phyloP scores from a whole-genome alignment of 2,329 filamentous ascomycete genomes.

The Calycina herbarum region DNA sequence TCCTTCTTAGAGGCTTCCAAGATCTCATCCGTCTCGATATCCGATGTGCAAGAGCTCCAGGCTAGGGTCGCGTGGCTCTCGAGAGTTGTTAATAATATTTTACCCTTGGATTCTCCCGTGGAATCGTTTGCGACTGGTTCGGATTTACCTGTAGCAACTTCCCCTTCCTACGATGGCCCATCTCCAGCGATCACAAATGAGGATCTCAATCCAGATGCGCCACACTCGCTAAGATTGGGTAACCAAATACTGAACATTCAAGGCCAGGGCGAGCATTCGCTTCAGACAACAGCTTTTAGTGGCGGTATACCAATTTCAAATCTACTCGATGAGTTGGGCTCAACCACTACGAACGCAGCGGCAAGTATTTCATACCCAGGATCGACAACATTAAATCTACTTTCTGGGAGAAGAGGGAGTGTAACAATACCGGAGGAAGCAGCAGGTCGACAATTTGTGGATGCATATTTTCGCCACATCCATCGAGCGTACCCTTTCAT shows the following conservation, averaged over 20 bases:
- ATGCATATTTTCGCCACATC: conserved; percentile 9
- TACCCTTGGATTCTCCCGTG: not conserved
- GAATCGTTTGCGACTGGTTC: conserved; percentile 2
- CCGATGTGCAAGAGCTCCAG: not conserved
- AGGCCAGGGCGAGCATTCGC: not conserved
- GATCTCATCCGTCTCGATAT: not conserved
- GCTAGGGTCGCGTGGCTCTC: conserved; percentile 1
- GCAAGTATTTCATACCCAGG: not conserved
- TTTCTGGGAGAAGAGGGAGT: not conserved
- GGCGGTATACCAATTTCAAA: not conserved
- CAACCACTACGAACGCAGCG: not conserved
- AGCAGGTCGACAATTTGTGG: conserved; percentile 6
- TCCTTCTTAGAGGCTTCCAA: conserved; percentile 3
- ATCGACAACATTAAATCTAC: not conserved
- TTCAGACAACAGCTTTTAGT: not conserved
- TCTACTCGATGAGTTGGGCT: not conserved
- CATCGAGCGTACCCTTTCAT: conserved; percentile 4
- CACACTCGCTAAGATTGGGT: not conserved
- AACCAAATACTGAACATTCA: not conserved
- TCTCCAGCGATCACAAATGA: not conserved
- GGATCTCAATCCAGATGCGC: not conserved
- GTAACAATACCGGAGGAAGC: conserved; percentile 2
- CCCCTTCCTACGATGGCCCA: not conserved
- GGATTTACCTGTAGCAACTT: not conserved
- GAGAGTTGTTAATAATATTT: not conserved